Evolutionary conservation across 163 green algal genomes (phyloP), one percentile per base, ranked within the genome.

Genomic region (Chlorella variabilis): DNA sequence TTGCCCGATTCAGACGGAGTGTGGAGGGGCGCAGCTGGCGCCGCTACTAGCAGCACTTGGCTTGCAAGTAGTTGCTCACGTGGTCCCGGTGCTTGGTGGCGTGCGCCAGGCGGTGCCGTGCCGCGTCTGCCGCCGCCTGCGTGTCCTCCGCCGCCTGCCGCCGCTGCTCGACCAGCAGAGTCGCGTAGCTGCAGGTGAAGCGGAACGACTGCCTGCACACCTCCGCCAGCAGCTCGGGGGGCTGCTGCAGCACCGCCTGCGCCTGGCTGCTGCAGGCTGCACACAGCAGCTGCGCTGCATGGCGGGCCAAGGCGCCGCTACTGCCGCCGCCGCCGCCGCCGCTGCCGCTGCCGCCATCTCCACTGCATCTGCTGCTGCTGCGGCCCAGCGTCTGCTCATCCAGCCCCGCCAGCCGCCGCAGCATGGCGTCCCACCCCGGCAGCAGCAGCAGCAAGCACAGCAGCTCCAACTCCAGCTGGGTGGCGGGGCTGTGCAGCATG

Each of bases 391-490:
- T 15, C 11, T 20, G 23, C 7, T 33, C 65, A 34, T 13, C 65
- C 27, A 56, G 9, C 0, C 38, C 38, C 8, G 75, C 62, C 36
- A 83, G 66, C 36, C 49, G 49, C 9, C n/a, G 51, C 49, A 77
- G 65, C 49, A 61, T 33, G 17, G 18, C 27, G n/a, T 77, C 49
- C 66, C 77, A 83, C 27, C 27, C 31, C 7, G 65, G 77, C 51
- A 83, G 80, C 71, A 78, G 51, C 20, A 36, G 38, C 39, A 73
- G 18, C 49, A 62, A 39, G 51, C 77, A 83, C n/a, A 85, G 69
- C 80, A 78, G 54, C 29, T 68, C 38, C 39, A 85, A 38, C 36
- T 75, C 39, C 69, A 80, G 38, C 4, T 48, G n/a, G 4, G 34
- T 80, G 4, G 71, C 54, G 15, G 48, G 73, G 41, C 58, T 71